A percentile compares a stretch with the other conserved stretches of the same genome.
These are phyloP conservation scores for Dipteronia sinensis DNA, from an alignment of 345 rosid species.

Conservation along the genomic window DNA sequence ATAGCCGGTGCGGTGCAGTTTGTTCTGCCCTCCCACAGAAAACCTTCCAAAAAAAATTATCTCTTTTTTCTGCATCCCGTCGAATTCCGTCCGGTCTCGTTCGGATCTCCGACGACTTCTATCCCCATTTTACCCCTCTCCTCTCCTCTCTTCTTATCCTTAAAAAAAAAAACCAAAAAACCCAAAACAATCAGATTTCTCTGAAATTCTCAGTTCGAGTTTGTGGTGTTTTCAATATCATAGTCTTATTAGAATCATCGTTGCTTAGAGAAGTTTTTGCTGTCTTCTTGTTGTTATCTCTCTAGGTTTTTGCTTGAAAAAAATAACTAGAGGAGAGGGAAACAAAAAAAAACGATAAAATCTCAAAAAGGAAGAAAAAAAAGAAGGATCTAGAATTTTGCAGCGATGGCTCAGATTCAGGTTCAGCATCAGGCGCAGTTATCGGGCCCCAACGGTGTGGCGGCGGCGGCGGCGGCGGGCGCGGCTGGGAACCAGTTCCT, in stretches of 20 bases:
- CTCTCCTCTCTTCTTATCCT: slow-evolving; percentile 18
- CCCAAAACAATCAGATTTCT: neutral
- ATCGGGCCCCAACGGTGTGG: slow-evolving; percentile 41
- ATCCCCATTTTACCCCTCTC: slow-evolving; percentile 25
- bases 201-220: slow-evolving; percentile 11
- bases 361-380: neutral
- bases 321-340: slow-evolving; percentile 24
- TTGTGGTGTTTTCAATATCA: neutral
- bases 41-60: slow-evolving; percentile 26
- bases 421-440: slow-evolving; percentile 56
- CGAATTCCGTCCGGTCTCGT: slow-evolving; percentile 30
- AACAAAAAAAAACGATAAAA: slow-evolving; percentile 18
- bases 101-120: slow-evolving; percentile 41
- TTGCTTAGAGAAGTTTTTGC: neutral
- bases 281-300: neutral
- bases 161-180: slow-evolving; percentile 17
- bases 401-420: slow-evolving; percentile 78
- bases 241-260: neutral
- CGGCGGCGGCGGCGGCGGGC: slow-evolving; percentile 31
- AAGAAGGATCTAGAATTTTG: slow-evolving; percentile 28
- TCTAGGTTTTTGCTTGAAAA: slow-evolving; percentile 19
- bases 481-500: slow-evolving; percentile 41
- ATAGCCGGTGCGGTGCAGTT: slow-evolving; percentile 54
- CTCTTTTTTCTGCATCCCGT: slow-evolving; percentile 18
- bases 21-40: slow-evolving; percentile 52